Evolutionary conservation across 2,329 filamentous ascomycete species (phyloP).

Genomic region (Trichoderma lentiforme): DNA sequence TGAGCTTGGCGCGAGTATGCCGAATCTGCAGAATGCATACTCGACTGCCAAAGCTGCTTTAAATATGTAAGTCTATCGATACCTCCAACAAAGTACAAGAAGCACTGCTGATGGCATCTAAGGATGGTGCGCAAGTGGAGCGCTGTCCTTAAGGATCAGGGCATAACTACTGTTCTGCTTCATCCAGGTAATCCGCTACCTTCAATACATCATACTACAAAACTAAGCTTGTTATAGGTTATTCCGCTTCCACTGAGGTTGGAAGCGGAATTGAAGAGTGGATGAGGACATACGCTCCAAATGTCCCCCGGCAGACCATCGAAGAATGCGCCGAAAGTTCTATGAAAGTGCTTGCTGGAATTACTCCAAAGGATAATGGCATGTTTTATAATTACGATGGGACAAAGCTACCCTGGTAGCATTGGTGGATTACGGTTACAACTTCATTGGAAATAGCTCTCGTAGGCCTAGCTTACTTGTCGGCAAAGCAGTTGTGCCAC

Average conservation of each 20-base stretch:
- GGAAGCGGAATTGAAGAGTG: not conserved
- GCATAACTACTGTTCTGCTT: not conserved
- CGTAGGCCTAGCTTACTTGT: not conserved
- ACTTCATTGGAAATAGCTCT: not conserved
- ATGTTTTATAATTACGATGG: not conserved
- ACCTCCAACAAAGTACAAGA: not conserved
- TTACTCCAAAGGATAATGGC: not conserved
- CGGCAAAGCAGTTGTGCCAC: not conserved
- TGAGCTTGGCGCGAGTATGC: not conserved
- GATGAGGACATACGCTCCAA: not conserved
- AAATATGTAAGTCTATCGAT: not conserved
- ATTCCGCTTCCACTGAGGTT: not conserved
- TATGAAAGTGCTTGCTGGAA: not conserved
- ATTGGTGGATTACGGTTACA: not conserved
- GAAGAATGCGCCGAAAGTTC: not conserved
- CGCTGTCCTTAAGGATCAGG: not conserved
- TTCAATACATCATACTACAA: not conserved
- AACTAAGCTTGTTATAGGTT: not conserved
- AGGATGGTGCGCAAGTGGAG: not conserved
- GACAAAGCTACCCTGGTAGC: not conserved
- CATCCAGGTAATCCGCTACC: not conserved
- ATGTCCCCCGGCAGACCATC: not conserved
- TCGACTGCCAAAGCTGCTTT: not conserved
- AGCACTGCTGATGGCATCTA: not conserved
- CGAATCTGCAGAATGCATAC: not conserved